Evolutionary conservation across 2,329 filamentous ascomycete species (phyloP), one percentile per base, ranked within the genome.

Genomic region (Fulvia fulva): DNA sequence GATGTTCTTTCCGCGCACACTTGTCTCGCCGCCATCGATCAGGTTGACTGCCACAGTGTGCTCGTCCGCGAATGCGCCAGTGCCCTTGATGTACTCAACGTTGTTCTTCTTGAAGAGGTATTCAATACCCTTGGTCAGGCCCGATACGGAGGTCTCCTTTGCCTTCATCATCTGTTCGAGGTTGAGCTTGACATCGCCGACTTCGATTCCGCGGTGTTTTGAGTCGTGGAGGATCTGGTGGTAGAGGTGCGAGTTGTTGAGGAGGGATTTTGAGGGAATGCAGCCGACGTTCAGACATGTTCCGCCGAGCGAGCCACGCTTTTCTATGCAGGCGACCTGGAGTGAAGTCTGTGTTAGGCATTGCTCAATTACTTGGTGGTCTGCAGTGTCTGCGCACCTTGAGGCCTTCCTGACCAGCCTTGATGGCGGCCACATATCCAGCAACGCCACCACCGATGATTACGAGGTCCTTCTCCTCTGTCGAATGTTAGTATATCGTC

Each of bases 91-190:
- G 78, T 97, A 99, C 75, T 97, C 91, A 67, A 97, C 94, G 64
- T 91, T 90, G 80, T 99, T 99, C 85, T 99, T 97, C 87, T 97
- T 97, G 80, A 99, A 88, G 64, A 99, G 82, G 75, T 93, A 99
- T 78, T 99, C 94, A 66, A 99, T 89, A 75, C 94, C 94, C 83
- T 97, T 97, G 66, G 94, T 99, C 67, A 99, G 80, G 51, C 91
- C 86, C 43, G 80, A 77, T 63, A 99, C 94, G 53, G 94, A 95
- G 34, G 86, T 88, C 53, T 99, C 93, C 81, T 99, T 99, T 60
- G 94, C 92, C 81, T 97, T 96, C 92, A 99, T 97, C 86, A 99
- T 91, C 76, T 94, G 87, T 71, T 81, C 78, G 47, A 99, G 84
- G 83, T 99, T 97, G 74, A 99, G 87, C 78, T 96, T 95, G 73